Conservation (phyloP, 768 basidiomycete species). For the Atractiella rhizophila region DNA sequence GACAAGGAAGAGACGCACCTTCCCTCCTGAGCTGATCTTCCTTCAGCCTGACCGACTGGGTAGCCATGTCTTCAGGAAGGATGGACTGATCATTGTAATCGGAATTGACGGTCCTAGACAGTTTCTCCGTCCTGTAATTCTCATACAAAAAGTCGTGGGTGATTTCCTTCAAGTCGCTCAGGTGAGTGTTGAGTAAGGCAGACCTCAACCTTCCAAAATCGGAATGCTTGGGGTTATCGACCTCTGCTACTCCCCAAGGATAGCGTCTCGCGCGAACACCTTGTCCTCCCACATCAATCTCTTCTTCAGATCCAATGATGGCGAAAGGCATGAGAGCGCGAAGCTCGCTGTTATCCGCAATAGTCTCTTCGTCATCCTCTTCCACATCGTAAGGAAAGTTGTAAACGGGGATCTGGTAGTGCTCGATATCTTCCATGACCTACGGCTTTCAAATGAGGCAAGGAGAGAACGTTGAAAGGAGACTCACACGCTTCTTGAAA, state of each 20-base stretch:
- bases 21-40: slow-evolving; percentile 93
- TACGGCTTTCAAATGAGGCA: slow-evolving; percentile 18
- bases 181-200: slow-evolving; percentile 75
- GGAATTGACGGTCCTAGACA: slow-evolving; percentile 64
- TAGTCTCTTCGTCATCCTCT: slow-evolving; percentile 96
- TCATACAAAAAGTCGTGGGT: slow-evolving; percentile 48
- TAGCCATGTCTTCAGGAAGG: slow-evolving; percentile 84
- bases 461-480: background rate
- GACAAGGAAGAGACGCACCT: slow-evolving; percentile 53
- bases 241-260: slow-evolving; percentile 95
- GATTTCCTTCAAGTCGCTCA: slow-evolving; percentile 61
- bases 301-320: slow-evolving; percentile 89
- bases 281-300: slow-evolving; percentile 66
- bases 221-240: slow-evolving; percentile 99
- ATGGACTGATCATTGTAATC: slow-evolving; percentile 32
- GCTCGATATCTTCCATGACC: slow-evolving; percentile 99
- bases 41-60: slow-evolving; percentile 87
- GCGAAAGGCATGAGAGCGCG: slow-evolving; percentile 83
- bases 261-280: slow-evolving; percentile 79
- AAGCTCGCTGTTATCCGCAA: slow-evolving; percentile 87
- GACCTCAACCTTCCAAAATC: slow-evolving; percentile 83
- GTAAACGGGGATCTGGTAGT: slow-evolving; percentile 94
- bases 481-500: slow-evolving; percentile 58
- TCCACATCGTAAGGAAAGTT: slow-evolving; percentile 99
- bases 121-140: slow-evolving; percentile 76